Conservation (phyloP, 768 basidiomycete genomes). For the Leccinum subgranulosum region DNA sequence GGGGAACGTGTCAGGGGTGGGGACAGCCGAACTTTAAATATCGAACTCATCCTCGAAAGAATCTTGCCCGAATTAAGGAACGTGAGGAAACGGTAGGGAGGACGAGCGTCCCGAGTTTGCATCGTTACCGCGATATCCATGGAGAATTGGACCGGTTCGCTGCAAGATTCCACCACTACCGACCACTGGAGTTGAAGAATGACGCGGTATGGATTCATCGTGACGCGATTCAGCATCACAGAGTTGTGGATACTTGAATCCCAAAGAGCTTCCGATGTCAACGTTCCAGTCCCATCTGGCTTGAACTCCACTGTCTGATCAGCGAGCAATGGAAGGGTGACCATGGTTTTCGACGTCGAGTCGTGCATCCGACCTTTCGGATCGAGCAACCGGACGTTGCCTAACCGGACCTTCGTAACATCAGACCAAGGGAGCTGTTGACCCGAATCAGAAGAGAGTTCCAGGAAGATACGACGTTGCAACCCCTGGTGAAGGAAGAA, state of each 20-base stretch:
- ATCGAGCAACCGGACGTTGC: constrained; percentile 83
- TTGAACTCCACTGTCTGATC: constrained; percentile 73
- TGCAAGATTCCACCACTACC: constrained; percentile 79
- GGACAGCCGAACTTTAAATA: constrained; percentile 78
- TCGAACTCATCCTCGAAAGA: constrained; percentile 72
- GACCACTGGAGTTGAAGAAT: constrained; percentile 75
- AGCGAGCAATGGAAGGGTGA: constrained; percentile 71
- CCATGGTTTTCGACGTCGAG: constrained; percentile 64
- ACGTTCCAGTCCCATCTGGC: constrained; percentile 75
- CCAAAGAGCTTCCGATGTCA: constrained; percentile 79
- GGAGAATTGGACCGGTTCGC: constrained; percentile 82
- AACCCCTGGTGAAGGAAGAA: constrained; percentile 92
- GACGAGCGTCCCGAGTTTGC: constrained; percentile 78
- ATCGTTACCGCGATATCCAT: constrained; percentile 87
- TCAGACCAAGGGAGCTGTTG: constrained; percentile 85
- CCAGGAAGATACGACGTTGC: constrained; percentile 77
- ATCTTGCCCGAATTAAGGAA: constrained; percentile 79
- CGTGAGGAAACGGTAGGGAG: constrained; percentile 72
- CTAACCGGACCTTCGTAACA: constrained; percentile 70
- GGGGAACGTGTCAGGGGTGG: constrained; percentile 85
- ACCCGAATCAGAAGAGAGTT: constrained; percentile 84
- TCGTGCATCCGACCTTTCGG: constrained; percentile 79
- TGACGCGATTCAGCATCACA: constrained; percentile 80
- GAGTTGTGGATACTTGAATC: constrained; percentile 93
- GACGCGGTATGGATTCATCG: constrained; percentile 71